Conservation (phyloP, 2,329 filamentous ascomycete species). For the Myotisia sp. region DNA sequence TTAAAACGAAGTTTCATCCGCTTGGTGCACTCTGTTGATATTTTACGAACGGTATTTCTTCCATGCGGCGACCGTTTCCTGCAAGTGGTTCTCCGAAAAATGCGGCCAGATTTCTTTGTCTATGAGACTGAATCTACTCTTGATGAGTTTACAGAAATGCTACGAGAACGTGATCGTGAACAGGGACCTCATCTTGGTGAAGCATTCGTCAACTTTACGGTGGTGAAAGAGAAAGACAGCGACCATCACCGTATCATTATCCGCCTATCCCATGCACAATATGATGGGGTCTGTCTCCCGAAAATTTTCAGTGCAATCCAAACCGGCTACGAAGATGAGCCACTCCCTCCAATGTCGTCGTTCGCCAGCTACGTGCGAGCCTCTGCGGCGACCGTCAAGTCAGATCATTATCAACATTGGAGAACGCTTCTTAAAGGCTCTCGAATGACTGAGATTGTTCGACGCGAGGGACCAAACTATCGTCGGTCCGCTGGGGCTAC, state of each 20-base stretch:
- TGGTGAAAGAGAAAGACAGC: constrained; percentile 26
- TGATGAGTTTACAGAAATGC: constrained; percentile 38
- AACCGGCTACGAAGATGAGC: constrained; percentile 34
- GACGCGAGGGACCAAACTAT: constrained; percentile 21
- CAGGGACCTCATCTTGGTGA: constrained; percentile 44
- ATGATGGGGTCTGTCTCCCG: constrained; percentile 53
- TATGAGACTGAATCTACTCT: constrained; percentile 40
- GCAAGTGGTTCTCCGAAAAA: constrained; percentile 44
- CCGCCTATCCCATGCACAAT: constrained; percentile 54
- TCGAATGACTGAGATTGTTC: constrained; percentile 32
- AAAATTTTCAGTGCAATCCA: constrained; percentile 48
- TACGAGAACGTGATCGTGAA: constrained; percentile 43
- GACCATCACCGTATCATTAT: constrained; percentile 30
- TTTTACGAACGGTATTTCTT: constrained; percentile 52
- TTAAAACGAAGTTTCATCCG: constrained; percentile 30
- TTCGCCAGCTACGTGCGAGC: constrained; percentile 36
- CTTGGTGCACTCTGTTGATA: constrained; percentile 47
- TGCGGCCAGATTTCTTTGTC: constrained; percentile 36
- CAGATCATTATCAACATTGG: constrained; percentile 47
- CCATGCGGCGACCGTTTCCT: constrained; percentile 37
- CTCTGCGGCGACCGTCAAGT: constrained; percentile 26
- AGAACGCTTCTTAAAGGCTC: constrained; percentile 43
- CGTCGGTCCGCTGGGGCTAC: constrained; percentile 25
- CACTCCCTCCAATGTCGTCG: constrained; percentile 27
- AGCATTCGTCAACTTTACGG: constrained; percentile 46